Evolutionary conservation across 495 filamentous ascomycete species (phyloP).

Genomic region (Hypoxylon lenormandii): DNA sequence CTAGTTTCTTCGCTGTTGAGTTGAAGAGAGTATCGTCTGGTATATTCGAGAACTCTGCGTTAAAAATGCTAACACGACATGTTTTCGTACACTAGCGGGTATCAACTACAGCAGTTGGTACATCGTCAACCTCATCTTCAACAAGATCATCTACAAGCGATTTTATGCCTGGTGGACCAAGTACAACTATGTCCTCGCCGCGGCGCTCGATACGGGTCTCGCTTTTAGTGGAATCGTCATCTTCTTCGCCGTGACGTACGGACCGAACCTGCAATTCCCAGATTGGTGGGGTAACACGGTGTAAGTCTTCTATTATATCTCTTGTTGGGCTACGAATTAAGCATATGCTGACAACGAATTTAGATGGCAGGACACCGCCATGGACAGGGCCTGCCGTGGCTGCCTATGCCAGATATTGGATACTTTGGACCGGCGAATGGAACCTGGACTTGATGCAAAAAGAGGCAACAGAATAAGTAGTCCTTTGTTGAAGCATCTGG

Average conservation of each 20-base stretch:
- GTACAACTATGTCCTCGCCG: slow-evolving; percentile 53
- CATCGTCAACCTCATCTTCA: slow-evolving; percentile 62
- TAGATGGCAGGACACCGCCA: slow-evolving; percentile 62
- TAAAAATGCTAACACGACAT: no score
- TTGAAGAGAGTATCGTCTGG: no score
- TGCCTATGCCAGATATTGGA: slow-evolving; percentile 57
- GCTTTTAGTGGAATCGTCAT: slow-evolving; percentile 52
- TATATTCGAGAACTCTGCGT: no score
- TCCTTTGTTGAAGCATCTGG: no score
- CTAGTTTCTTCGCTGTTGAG: no score
- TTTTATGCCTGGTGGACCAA: slow-evolving; percentile 60
- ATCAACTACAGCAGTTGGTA: slow-evolving; percentile 65
- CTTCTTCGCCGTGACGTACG: slow-evolving; percentile 53
- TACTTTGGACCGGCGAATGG: slow-evolving; percentile 62
- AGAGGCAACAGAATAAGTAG: neutral
- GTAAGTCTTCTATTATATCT: slow-evolving; percentile 26
- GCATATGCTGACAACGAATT: slow-evolving; percentile 17
- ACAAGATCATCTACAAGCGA: slow-evolving; percentile 54
- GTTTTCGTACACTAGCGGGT: no score
- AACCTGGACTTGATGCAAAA: slow-evolving; percentile 50
- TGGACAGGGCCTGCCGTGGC: slow-evolving; percentile 57
- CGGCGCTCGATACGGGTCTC: slow-evolving; percentile 47
- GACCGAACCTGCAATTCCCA: slow-evolving; percentile 46
- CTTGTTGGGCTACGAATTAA: neutral
- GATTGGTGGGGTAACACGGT: slow-evolving; percentile 52